A percentile compares a stretch with the other conserved stretches of the same genome.
Conservation (phyloP, 2,329 filamentous ascomycete genomes). For the Penicillium aurantiogriseum region DNA sequence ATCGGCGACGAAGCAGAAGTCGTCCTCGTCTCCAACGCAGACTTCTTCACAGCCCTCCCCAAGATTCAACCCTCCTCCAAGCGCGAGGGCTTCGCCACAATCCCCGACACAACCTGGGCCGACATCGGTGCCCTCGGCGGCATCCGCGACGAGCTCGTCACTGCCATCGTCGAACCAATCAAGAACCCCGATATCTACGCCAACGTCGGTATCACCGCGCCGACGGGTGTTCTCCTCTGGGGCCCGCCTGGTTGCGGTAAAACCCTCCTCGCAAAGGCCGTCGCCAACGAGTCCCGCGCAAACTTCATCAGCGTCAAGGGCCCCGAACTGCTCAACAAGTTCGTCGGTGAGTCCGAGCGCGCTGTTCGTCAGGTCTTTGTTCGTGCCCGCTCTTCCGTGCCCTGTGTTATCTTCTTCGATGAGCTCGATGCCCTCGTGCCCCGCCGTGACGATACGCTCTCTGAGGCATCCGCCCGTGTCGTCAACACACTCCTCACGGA, state of each 20-base stretch:
- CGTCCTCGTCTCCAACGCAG: conserved; percentile 59
- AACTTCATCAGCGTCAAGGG: conserved; percentile 99
- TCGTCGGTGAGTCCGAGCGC: conserved; percentile 92
- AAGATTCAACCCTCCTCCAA: conserved; percentile 77
- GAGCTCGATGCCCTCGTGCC: conserved; percentile 93
- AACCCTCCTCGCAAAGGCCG: conserved; percentile 91
- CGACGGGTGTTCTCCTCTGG: conserved; percentile 90
- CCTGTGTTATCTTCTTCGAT: conserved; percentile 97
- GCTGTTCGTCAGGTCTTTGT: conserved; percentile 89
- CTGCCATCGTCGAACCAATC: conserved; percentile 88
- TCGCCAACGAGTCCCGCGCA: conserved; percentile 90
- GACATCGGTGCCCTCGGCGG: conserved; percentile 81
- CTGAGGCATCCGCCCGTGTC: conserved; percentile 81
- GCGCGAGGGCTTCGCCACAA: conserved; percentile 90
- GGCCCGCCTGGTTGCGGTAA: conserved; percentile 96
- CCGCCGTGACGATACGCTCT: conserved; percentile 71
- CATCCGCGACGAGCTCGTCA: conserved; percentile 78
- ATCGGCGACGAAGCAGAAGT: conserved; percentile 55
- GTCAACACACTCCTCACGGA: conserved; percentile 95
- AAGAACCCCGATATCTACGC: conserved; percentile 74
- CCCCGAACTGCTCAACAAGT: conserved; percentile 94
- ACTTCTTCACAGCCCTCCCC: conserved; percentile 74
- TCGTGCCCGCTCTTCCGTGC: conserved; percentile 78
- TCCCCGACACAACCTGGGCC: conserved; percentile 88
- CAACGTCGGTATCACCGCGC: conserved; percentile 72